phyloP scores from a whole-genome alignment of 768 basidiomycete genomes.

The Phlebiopsis flavidoalba region DNA sequence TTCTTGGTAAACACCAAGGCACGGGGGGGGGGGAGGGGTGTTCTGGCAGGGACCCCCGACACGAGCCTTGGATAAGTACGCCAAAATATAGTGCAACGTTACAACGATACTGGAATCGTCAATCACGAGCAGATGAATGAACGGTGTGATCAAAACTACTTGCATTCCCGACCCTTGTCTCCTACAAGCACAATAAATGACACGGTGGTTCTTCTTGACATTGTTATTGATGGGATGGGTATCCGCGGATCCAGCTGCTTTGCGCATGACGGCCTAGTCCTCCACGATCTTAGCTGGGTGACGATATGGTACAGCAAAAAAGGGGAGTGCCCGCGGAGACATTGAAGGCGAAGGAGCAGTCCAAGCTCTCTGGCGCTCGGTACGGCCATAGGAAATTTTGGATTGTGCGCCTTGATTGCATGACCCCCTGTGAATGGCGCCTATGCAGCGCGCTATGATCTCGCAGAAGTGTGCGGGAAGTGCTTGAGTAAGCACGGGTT shows the following conservation, averaged over 20 bases:
- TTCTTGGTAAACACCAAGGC: slow-evolving; percentile 99
- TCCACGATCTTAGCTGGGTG: neutral
- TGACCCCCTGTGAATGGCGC: neutral
- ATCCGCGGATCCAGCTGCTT: slow-evolving; percentile 92
- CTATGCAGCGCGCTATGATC: neutral
- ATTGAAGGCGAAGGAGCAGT: neutral
- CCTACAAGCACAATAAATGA: slow-evolving; percentile 97
- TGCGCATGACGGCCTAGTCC: slow-evolving; percentile 48
- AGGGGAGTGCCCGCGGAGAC: neutral
- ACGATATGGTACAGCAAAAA: neutral
- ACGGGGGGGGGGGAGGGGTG: no score
- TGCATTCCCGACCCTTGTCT: slow-evolving; percentile 91
- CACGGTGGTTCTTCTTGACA: slow-evolving; percentile 87
- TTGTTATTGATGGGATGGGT: slow-evolving; percentile 90
- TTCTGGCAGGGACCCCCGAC: slow-evolving; percentile 82
- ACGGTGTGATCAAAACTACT: slow-evolving; percentile 36
- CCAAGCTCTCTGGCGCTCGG: neutral
- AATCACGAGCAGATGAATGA: neutral
- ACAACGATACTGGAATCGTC: slow-evolving; percentile 59
- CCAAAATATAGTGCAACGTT: slow-evolving; percentile 94
- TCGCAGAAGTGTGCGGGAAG: neutral
- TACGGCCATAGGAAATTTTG: neutral
- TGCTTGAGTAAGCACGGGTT: neutral
- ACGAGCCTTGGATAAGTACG: slow-evolving; percentile 88
- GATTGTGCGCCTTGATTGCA: neutral